Conservation (phyloP, 169 alveolate genomes). For the Eimeria necatrix region DNA sequence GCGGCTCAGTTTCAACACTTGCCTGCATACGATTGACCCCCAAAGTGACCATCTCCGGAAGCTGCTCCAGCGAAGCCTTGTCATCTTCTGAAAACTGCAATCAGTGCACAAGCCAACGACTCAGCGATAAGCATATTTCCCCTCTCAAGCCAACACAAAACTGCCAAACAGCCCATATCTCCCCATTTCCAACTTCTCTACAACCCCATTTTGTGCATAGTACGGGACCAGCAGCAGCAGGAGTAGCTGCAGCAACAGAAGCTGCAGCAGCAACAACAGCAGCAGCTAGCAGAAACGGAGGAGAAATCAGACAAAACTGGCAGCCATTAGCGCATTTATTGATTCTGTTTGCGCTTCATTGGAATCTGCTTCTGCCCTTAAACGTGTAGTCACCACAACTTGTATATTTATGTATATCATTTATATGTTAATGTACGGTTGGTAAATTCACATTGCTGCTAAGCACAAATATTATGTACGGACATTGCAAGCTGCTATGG, state of each 20-base stretch:
- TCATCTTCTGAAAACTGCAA: slow-evolving; percentile 59
- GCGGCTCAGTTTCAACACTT: background rate
- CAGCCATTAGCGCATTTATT: too few species aligned
- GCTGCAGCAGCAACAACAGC: too few species aligned
- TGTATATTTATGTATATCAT: background rate
- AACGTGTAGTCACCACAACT: background rate
- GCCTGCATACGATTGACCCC: slow-evolving; percentile 68
- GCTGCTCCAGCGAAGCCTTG: slow-evolving; percentile 27
- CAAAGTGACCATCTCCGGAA: slow-evolving; percentile 48
- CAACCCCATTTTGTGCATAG: too few species aligned
- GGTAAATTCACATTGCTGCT: background rate
- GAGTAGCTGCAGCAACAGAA: too few species aligned
- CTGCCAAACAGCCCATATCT: too few species aligned
- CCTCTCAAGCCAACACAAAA: too few species aligned
- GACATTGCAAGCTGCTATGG: slow-evolving; percentile 64
- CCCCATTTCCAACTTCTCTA: too few species aligned
- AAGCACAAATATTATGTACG: background rate
- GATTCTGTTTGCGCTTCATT: too few species aligned
- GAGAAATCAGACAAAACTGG: too few species aligned
- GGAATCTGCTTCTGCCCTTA: background rate
- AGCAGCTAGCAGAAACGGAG: background rate
- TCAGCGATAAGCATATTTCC: too few species aligned
- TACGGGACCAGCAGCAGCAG: too few species aligned
- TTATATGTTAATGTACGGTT: background rate
- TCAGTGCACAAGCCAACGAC: too few species aligned